Evolutionary conservation across 2,329 filamentous ascomycete genomes (phyloP), one percentile per base, ranked within the genome.

Genomic region (Colletotrichum kahawae): DNA sequence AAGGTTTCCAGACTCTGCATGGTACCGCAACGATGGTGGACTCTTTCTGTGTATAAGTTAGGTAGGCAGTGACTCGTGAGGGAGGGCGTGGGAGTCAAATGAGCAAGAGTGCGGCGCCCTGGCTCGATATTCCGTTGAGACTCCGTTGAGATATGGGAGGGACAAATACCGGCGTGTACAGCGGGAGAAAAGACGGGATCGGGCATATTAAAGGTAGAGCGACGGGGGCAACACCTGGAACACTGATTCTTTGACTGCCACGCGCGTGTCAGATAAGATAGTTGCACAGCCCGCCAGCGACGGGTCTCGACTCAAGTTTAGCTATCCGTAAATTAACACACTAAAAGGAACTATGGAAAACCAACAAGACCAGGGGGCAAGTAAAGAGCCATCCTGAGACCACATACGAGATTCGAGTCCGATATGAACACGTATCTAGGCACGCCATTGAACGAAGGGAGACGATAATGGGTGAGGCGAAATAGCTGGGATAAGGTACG

Each of bases 1-100:
- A 85, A 82, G 13, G 76, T 78, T 16, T 81, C 78, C 29, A 84
- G 78, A 59, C 82, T 76, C 29, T 84, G 82, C 80, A 84, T 84
- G 12, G 60, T 48, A 14, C 27, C 27, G 18, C 59, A 24, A 21
- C n/a, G 43, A 51, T 36, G n/a, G 43, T 27, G 64, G 27, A 38
- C 48, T 38, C 21, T 7, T n/a, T 34, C 29, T 21, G 31, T 36
- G 29, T 62, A 36, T 63, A 9, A 12, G n/a, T 18, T 29, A 27
- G 43, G 16, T 27, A 31, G 29, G 7, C 7, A 31, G 29, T 31
- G 33, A 31, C 33, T 57, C 21, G 54, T 29, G 36, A 57, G 36
- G 16, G 34, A 33, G n/a, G 62, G 21, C 12, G 34, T 13, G 21
- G 43, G n/a, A 12, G 12, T 24, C n/a, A 24, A 21, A 51, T 51